phyloP scores from a whole-genome alignment of 371 early-diverging fungal species.

The Lichtheimia ramosa region DNA sequence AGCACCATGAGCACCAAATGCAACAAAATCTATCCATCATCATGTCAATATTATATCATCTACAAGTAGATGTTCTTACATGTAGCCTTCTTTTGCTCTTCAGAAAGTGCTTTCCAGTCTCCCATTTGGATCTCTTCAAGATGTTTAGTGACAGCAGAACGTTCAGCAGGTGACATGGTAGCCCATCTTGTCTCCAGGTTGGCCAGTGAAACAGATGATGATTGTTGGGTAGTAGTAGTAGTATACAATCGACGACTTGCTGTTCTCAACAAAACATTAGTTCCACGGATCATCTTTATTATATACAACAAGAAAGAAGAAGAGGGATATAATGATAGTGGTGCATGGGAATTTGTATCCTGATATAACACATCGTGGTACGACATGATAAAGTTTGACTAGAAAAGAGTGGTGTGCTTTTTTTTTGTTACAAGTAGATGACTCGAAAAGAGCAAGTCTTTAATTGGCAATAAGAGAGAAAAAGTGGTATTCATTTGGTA shows the following conservation, averaged over 20 bases:
- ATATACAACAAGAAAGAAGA: not conserved
- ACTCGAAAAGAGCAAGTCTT: too few species aligned
- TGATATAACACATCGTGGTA: too few species aligned
- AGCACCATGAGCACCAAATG: slow-evolving; percentile 93
- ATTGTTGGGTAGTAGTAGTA: not conserved
- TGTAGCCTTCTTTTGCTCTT: slow-evolving; percentile 93
- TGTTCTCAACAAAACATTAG: not conserved
- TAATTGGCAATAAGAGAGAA: too few species aligned
- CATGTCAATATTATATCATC: not conserved
- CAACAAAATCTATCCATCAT: slow-evolving; percentile 69
- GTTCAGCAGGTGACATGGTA: slow-evolving; percentile 82
- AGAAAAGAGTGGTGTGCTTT: too few species aligned
- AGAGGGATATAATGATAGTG: not conserved
- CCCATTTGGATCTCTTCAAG: slow-evolving; percentile 86
- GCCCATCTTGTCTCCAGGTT: slow-evolving; percentile 84
- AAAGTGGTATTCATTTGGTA: too few species aligned
- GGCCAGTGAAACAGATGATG: slow-evolving; percentile 57
- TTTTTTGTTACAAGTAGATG: too few species aligned
- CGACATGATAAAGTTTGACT: too few species aligned
- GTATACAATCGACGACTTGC: not conserved
- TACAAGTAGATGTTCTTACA: slow-evolving; percentile 53
- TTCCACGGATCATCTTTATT: not conserved
- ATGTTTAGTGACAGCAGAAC: slow-evolving; percentile 76
- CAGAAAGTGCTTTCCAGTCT: slow-evolving; percentile 90
- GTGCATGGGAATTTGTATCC: not conserved